phyloP scores from a whole-genome alignment of 176 grass and related monocot genomes.

The Aegilops longissima region DNA sequence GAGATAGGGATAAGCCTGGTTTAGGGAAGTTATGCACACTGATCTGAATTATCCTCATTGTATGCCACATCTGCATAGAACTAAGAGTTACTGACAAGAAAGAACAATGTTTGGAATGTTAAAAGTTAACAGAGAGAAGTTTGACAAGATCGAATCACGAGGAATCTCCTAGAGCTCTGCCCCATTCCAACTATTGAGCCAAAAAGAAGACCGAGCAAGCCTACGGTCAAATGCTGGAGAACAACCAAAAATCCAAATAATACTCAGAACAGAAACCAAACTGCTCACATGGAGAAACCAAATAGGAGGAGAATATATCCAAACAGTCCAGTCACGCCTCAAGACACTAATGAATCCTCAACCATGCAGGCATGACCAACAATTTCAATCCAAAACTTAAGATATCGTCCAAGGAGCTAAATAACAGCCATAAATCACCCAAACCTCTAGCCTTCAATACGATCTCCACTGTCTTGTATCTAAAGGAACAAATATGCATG shows the following conservation, averaged over 20 bases:
- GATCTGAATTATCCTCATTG: not conserved
- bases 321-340: not conserved
- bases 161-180: not conserved
- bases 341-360: not conserved
- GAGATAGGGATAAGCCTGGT: not conserved
- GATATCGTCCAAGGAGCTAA: not conserved
- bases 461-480: not conserved
- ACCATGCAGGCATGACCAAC: not conserved
- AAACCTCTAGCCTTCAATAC: slow-evolving; percentile 1
- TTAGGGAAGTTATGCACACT: not conserved
- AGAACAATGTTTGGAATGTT: no score
- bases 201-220: no score
- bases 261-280: not conserved
- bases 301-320: no score
- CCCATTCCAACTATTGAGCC: not conserved
- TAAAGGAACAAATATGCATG: not conserved
- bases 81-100: no score
- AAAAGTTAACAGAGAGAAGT: no score
- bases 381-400: not conserved
- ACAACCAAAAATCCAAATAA: no score
- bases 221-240: no score
- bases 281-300: no score
- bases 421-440: not conserved
- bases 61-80: no score
- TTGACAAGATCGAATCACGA: not conserved